Percentiles rank a stretch among this genome's conserved stretches.
Conservation (phyloP, 805 yeast genomes). For the Candida maris region DNA sequence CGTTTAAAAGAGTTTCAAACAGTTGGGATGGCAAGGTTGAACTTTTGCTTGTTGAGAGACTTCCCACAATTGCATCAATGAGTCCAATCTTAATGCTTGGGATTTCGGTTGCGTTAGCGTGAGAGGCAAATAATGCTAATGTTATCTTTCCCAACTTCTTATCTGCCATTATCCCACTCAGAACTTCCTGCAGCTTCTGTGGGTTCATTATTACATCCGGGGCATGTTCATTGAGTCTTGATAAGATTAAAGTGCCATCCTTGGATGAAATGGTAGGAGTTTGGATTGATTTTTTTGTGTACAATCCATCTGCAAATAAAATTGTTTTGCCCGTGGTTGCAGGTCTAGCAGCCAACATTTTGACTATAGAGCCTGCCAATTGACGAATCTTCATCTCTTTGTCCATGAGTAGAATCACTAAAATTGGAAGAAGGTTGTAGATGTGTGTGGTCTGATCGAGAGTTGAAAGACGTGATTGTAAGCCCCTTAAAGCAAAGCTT, state of each 20-base stretch:
- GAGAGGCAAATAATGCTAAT: slow-evolving; percentile 65
- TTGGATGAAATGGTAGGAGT: slow-evolving; percentile 60
- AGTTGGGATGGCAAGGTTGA: slow-evolving; percentile 44
- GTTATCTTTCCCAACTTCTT: slow-evolving; percentile 54
- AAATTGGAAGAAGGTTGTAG: slow-evolving; percentile 56
- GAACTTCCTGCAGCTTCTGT: slow-evolving; percentile 38
- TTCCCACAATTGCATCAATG: slow-evolving; percentile 42
- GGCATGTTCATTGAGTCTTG: slow-evolving; percentile 34
- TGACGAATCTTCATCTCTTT: slow-evolving; percentile 47
- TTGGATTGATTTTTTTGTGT: slow-evolving; percentile 42
- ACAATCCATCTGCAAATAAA: slow-evolving; percentile 53
- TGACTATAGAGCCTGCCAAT: slow-evolving; percentile 37
- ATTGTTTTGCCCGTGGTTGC: slow-evolving; percentile 34
- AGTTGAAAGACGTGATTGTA: slow-evolving; percentile 36
- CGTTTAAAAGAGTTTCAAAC: slow-evolving; percentile 42
- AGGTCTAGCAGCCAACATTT: slow-evolving; percentile 36
- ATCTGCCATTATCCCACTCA: slow-evolving; percentile 39
- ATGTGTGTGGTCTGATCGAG: slow-evolving; percentile 33
- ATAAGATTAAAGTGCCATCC: slow-evolving; percentile 51
- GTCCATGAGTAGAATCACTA: slow-evolving; percentile 53
- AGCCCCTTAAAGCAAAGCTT: slow-evolving; percentile 41
- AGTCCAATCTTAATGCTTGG: slow-evolving; percentile 56
- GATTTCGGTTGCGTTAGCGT: slow-evolving; percentile 49
- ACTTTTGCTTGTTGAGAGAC: slow-evolving; percentile 36
- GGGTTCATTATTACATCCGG: slow-evolving; percentile 49